Evolutionary conservation across 2,329 filamentous ascomycete species (phyloP).

Genomic region (Acephala macrosclerotiorum): DNA sequence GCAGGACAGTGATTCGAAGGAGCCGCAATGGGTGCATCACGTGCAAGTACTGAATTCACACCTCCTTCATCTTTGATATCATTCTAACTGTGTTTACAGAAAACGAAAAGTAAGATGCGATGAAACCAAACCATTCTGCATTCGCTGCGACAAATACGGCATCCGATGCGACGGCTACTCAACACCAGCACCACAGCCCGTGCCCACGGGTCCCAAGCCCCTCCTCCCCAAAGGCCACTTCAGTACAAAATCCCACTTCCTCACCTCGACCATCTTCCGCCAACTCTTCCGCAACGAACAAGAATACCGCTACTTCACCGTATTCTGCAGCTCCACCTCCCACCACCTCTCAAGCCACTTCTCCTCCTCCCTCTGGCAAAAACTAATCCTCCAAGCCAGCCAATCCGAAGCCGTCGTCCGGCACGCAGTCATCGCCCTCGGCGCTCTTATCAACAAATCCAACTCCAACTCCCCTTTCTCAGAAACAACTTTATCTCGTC

Average conservation of each 20-base stretch:
- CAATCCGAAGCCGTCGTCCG: slow-evolving; percentile 14
- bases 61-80: background rate
- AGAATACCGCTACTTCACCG: slow-evolving; percentile 10
- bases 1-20: background rate
- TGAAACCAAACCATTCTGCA: slow-evolving; percentile 19
- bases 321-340: slow-evolving; percentile 9
- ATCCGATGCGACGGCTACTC: slow-evolving; percentile 10
- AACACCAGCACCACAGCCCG: background rate
- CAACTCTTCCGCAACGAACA: slow-evolving; percentile 6
- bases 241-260: background rate
- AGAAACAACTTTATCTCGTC: background rate
- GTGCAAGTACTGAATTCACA: background rate
- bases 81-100: background rate
- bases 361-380: slow-evolving; percentile 18
- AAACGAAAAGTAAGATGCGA: slow-evolving; percentile 26
- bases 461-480: too few species aligned
- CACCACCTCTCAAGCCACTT: slow-evolving; percentile 9
- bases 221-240: background rate
- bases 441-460: slow-evolving; percentile 3
- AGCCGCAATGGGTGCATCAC: slow-evolving; percentile 6
- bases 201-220: background rate
- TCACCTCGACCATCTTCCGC: background rate
- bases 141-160: slow-evolving; percentile 20
- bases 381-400: slow-evolving; percentile 20
- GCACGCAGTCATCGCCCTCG: slow-evolving; percentile 22